Percentiles rank a stretch among this genome's conserved stretches.
Conservation (phyloP, 805 yeast species). For the Wickerhamiella hasegawae region DNA sequence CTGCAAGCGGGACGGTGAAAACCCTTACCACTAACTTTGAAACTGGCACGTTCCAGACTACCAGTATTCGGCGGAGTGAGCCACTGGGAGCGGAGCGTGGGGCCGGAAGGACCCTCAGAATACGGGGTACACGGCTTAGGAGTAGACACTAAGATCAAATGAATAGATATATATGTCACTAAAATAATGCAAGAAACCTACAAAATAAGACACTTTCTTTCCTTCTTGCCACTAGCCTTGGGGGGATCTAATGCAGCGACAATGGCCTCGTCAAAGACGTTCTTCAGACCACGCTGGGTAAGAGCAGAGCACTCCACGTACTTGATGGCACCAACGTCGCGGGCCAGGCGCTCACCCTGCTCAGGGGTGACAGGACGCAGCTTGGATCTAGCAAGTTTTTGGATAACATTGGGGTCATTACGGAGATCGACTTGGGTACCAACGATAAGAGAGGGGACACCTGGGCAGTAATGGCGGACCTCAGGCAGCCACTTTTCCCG, state of each 20-base stretch:
- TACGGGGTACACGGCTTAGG: too few species aligned
- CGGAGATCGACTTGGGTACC: constrained; percentile 95
- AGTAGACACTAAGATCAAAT: too few species aligned
- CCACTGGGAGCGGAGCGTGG: too few species aligned
- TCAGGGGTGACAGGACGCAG: constrained; percentile 72
- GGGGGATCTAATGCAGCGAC: constrained; percentile 98
- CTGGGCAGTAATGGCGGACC: constrained; percentile 96
- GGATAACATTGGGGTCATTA: constrained; percentile 80
- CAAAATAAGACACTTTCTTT: constrained; percentile 62
- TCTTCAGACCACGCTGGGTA: constrained; percentile 91
- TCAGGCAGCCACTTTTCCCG: constrained; percentile 99
- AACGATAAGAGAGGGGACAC: constrained; percentile 90
- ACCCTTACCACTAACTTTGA: too few species aligned
- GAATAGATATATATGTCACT: too few species aligned
- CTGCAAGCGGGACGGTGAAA: too few species aligned
- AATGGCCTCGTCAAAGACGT: constrained; percentile 97
- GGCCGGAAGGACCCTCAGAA: too few species aligned
- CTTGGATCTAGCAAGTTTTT: constrained; percentile 80
- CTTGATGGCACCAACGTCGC: constrained; percentile 87
- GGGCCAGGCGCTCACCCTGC: constrained; percentile 84
- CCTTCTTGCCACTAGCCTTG: constrained; percentile 50
- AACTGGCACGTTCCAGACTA: too few species aligned
- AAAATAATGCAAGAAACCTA: too few species aligned
- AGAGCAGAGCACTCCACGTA: constrained; percentile 96
- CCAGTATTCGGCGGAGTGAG: too few species aligned